These are phyloP conservation scores for Plasmodium sp. DNA, from an alignment of 169 alveolate species.

Conservation along the genomic window DNA sequence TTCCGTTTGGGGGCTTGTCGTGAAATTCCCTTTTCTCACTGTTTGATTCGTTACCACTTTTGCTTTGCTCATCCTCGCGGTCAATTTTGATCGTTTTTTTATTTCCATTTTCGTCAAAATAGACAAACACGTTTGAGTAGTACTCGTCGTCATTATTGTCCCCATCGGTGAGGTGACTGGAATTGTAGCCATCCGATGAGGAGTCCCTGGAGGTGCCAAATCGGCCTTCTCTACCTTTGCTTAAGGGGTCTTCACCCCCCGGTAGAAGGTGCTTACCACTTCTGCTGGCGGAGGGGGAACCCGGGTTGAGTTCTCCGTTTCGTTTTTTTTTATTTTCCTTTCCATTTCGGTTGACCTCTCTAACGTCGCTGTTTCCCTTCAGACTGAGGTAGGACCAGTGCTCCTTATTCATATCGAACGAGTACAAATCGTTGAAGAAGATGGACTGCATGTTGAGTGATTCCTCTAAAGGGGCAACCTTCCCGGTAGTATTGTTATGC, in stretches of 20 bases:
- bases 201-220: not conserved
- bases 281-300: not conserved
- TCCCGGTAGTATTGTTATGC: constrained; percentile 56
- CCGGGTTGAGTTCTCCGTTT: not conserved
- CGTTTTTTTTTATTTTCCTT: constrained; percentile 29
- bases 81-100: constrained; percentile 68
- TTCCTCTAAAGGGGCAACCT: constrained; percentile 72
- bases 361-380: not conserved
- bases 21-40: not conserved
- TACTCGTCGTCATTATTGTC: constrained; percentile 29
- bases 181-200: constrained; percentile 23
- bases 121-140: constrained; percentile 36
- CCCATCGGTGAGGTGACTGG: constrained; percentile 1
- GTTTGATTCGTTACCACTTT: not conserved
- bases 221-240: not conserved
- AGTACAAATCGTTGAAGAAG: constrained; percentile 84
- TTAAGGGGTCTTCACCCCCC: not conserved
- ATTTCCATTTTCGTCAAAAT: constrained; percentile 76
- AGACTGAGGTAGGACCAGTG: constrained; percentile 60
- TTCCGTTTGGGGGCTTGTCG: constrained; percentile 26
- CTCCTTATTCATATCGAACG: constrained; percentile 81
- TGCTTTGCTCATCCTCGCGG: not conserved
- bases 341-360: constrained; percentile 3
- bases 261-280: not conserved
- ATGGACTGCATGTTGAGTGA: constrained; percentile 82